Evolutionary conservation across 352 stramenopile genomes (phyloP).

Genomic region (Globisporangium takayamanum): DNA sequence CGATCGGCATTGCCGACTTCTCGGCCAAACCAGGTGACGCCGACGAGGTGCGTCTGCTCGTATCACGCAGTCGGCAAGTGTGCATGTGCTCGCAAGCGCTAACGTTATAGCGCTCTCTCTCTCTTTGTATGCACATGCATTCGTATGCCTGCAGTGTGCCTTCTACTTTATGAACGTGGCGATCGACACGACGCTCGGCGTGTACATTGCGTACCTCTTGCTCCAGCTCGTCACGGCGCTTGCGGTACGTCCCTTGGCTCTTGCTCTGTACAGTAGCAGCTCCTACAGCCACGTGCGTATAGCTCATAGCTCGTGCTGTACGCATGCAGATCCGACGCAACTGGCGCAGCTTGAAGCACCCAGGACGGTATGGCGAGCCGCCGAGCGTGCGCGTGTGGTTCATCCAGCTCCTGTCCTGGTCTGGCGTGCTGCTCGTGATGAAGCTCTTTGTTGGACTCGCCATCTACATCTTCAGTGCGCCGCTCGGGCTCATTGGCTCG

Average conservation of each 20-base stretch:
- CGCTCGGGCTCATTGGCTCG: slow-evolving; percentile 49
- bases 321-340: slow-evolving; percentile 35
- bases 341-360: slow-evolving; percentile 52
- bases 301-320: not conserved
- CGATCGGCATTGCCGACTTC: slow-evolving; percentile 63
- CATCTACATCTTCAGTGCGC: slow-evolving; percentile 56
- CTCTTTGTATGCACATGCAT: not conserved
- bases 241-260: slow-evolving; percentile 27
- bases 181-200: slow-evolving; percentile 75
- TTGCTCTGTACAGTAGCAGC: not conserved
- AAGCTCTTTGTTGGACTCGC: slow-evolving; percentile 59
- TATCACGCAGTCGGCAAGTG: not conserved
- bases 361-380: slow-evolving; percentile 61
- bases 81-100: not conserved
- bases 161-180: slow-evolving; percentile 88
- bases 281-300: not conserved
- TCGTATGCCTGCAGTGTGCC: slow-evolving; percentile 36
- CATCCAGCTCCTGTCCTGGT: slow-evolving; percentile 61
- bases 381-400: slow-evolving; percentile 62
- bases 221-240: slow-evolving; percentile 50
- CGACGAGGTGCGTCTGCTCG: slow-evolving; percentile 39
- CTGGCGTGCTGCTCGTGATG: slow-evolving; percentile 51
- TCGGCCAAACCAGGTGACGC: slow-evolving; percentile 39
- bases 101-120: not conserved
- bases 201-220: slow-evolving; percentile 78